Evolutionary conservation across 2,329 filamentous ascomycete genomes (phyloP), one percentile per base, ranked within the genome.

Genomic region (Colletotrichum abscissum): DNA sequence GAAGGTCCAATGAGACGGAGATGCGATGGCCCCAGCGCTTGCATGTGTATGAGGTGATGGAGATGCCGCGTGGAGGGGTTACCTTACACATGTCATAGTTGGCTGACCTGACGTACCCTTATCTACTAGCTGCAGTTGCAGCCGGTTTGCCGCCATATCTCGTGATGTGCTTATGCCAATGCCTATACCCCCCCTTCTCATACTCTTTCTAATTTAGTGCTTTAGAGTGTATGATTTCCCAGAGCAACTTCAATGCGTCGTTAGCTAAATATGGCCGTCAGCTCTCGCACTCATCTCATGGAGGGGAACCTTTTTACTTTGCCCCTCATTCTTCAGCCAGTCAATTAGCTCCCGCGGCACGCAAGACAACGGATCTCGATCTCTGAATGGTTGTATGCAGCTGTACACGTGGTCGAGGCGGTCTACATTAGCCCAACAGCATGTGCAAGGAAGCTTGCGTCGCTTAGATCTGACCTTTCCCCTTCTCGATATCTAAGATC

Each of bases 1-100:
- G 8, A 14, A 42, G 22, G 57, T 26, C 57, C 57, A 30, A n/a
- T 38, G 24, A 11, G 14, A 12, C 11, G 58, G n/a, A 12, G 38
- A 42, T n/a, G 46, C 3, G 19, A 49, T n/a, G 42, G 16, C 16
- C 9, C 24, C 42, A 12, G 58, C 58, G 22, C 8, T 46, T 28
- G 14, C 16, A n/a, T 12, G 58, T 19, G 35, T 28, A 24, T 19
- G 58, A 46, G 19, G 33, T 38, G 30, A 38, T 24, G 14, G 12
- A 14, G 24, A 49, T 42, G 7, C 5, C 28, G 28, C 38, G 12
- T 30, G 12, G 42, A 59, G 19, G 16, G 5, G 28, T 30, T 68
- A 19, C 26, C 38, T 49, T 49, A 8, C 9, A 67, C n/a, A 63
- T 72, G 64, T 58, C 64, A 67, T 57, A 57, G 52, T 69, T 52